A percentile compares a stretch with the other conserved stretches of the same genome.
Evolutionary conservation across 768 basidiomycete species (phyloP).

Genomic region (Scleroderma citrinum): DNA sequence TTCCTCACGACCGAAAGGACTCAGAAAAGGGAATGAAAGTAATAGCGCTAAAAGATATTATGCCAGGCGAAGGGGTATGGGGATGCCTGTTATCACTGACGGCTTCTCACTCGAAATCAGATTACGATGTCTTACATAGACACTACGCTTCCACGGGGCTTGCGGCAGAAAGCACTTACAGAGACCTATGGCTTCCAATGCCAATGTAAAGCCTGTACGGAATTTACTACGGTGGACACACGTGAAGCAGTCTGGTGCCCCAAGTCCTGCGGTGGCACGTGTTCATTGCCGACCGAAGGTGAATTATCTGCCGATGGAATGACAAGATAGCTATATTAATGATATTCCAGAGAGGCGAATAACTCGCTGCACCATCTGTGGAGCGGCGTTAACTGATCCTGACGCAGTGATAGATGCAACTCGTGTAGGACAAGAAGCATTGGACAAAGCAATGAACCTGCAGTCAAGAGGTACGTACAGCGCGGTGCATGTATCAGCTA

Average conservation of each 20-base stretch:
- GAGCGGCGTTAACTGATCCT: constrained; percentile 39
- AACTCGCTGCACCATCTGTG: constrained; percentile 52
- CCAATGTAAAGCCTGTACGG: constrained; percentile 52
- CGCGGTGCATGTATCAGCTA: background rate
- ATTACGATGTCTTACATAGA: constrained; percentile 83
- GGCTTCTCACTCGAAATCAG: constrained; percentile 31
- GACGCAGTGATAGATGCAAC: constrained; percentile 57
- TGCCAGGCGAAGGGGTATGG: constrained; percentile 62
- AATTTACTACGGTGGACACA: constrained; percentile 41
- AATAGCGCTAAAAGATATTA: constrained; percentile 62
- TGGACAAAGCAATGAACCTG: constrained; percentile 62
- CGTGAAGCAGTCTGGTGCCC: constrained; percentile 68
- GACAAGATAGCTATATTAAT: background rate
- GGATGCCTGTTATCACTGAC: background rate
- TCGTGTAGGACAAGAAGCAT: constrained; percentile 65
- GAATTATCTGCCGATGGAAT: constrained; percentile 1
- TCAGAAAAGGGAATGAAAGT: constrained; percentile 58
- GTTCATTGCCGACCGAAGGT: constrained; percentile 60
- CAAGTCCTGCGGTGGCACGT: constrained; percentile 58
- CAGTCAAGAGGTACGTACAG: constrained; percentile 49
- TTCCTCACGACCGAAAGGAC: constrained; percentile 50
- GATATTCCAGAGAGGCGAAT: constrained; percentile 37
- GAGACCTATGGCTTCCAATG: constrained; percentile 82
- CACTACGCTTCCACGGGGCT: constrained; percentile 56
- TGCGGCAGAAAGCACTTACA: constrained; percentile 51